These are phyloP conservation scores for Scytalidium sp. DNA, from an alignment of 2,329 filamentous ascomycete species.

Conservation along the genomic window DNA sequence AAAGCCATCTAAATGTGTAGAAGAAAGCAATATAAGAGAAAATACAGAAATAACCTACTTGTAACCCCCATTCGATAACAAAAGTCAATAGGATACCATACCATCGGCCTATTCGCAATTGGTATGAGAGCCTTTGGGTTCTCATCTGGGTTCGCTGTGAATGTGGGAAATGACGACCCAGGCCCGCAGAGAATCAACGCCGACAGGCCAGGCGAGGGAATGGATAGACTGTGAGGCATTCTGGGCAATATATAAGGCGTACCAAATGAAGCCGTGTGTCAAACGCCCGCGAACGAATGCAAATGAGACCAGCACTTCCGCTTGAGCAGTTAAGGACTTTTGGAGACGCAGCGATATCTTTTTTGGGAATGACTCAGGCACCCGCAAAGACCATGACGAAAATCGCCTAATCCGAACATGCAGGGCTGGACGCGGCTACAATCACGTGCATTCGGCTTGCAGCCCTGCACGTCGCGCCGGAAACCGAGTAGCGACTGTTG, in stretches of 20 bases:
- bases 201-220: conserved; percentile 75
- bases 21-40: conserved; percentile 3
- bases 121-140: conserved; percentile 80
- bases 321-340: too few relatives aligned
- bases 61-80: conserved; percentile 79
- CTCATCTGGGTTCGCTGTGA: conserved; percentile 76
- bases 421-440: not conserved
- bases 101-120: conserved; percentile 83
- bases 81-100: conserved; percentile 86
- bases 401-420: not conserved
- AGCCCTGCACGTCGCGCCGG: conserved; percentile 3
- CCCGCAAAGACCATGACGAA: not conserved
- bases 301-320: too few relatives aligned
- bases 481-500: conserved; percentile 1
- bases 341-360: not conserved
- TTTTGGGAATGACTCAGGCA: not conserved
- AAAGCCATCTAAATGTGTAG: too few relatives aligned
- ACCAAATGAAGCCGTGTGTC: not conserved
- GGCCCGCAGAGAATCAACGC: conserved; percentile 81
- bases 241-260: conserved; percentile 1
- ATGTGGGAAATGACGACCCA: conserved; percentile 77
- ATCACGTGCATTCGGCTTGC: conserved; percentile 5
- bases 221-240: conserved; percentile 75
- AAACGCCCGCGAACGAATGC: not conserved
- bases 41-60: conserved; percentile 44